Conservation (phyloP, 306 rosid species). For the Malus sylvestris region DNA sequence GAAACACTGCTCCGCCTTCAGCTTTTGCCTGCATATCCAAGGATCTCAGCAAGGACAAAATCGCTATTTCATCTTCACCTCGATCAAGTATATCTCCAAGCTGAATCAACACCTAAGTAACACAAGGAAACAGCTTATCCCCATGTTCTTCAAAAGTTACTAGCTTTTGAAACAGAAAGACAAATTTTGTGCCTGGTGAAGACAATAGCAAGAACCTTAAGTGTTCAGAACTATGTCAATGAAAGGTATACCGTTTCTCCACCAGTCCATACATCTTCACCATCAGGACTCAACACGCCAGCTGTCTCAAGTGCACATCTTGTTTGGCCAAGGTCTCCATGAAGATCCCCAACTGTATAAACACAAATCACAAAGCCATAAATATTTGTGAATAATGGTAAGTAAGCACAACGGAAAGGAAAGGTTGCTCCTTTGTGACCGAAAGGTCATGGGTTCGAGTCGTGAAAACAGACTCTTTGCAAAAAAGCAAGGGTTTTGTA, state of each 20-base stretch:
- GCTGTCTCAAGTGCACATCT: constrained; percentile 86
- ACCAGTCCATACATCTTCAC: constrained; percentile 77
- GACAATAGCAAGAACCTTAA: background rate
- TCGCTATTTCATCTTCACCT: constrained; percentile 94
- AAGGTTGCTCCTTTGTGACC: too few relatives aligned
- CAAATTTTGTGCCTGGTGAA: background rate
- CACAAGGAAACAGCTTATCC: background rate
- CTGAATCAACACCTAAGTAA: constrained; percentile 70
- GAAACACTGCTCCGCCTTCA: constrained; percentile 91
- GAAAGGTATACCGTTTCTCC: constrained; percentile 61
- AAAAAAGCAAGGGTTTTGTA: too few relatives aligned
- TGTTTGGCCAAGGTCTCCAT: constrained; percentile 84
- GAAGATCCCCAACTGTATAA: constrained; percentile 80
- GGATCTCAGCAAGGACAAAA: constrained; percentile 76
- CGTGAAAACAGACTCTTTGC: too few relatives aligned
- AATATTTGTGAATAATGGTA: background rate
- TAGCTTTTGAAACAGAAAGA: background rate
- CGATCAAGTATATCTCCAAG: constrained; percentile 94
- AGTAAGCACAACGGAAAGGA: too few relatives aligned
- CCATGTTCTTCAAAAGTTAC: background rate
- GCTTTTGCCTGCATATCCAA: constrained; percentile 78
- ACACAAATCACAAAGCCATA: constrained; percentile 1
- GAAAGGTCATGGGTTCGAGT: too few relatives aligned
- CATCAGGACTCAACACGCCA: constrained; percentile 76
- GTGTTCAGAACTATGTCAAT: background rate